phyloP scores from a whole-genome alignment of 495 filamentous ascomycete species.

The Halenospora varia region DNA sequence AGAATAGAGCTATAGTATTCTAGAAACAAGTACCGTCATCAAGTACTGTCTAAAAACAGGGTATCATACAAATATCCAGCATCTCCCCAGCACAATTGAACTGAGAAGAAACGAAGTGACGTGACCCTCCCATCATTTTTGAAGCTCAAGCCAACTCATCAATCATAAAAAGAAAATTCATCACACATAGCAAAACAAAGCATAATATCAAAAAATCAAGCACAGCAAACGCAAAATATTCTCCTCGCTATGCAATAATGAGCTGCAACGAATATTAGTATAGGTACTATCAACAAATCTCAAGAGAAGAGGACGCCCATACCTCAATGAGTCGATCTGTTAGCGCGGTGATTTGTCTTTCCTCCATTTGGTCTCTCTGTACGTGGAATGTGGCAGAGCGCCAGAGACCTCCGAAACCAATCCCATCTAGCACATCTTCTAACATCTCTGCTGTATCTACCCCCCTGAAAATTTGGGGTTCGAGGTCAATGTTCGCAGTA shows the following conservation, averaged over 20 bases:
- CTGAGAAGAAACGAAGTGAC: not conserved
- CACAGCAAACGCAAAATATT: not conserved
- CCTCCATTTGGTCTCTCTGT: constrained; percentile 33
- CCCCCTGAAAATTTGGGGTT: constrained; percentile 38
- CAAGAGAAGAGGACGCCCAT: not conserved
- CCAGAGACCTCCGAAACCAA: constrained; percentile 55
- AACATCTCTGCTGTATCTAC: constrained; percentile 35
- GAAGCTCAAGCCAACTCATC: constrained; percentile 7
- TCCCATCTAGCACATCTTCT: constrained; percentile 45
- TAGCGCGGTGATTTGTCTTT: constrained; percentile 45
- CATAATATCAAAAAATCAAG: not conserved
- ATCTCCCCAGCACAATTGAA: too few species aligned
- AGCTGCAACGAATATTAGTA: constrained; percentile 13
- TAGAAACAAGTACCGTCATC: too few species aligned
- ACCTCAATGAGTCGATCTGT: constrained; percentile 59
- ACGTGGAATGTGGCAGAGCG: constrained; percentile 42
- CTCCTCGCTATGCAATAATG: constrained; percentile 20
- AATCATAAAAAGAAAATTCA: constrained; percentile 7
- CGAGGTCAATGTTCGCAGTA: constrained; percentile 45
- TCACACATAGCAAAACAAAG: not conserved
- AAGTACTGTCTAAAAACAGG: constrained; percentile 18
- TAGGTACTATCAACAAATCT: too few species aligned
- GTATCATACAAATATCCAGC: constrained; percentile 13
- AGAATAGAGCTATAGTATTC: too few species aligned
- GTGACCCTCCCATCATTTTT: constrained; percentile 2